Percentiles rank a stretch among this genome's conserved stretches.
phyloP scores from a whole-genome alignment of 148 eudicot species.

The Dianthus caryophyllus region DNA sequence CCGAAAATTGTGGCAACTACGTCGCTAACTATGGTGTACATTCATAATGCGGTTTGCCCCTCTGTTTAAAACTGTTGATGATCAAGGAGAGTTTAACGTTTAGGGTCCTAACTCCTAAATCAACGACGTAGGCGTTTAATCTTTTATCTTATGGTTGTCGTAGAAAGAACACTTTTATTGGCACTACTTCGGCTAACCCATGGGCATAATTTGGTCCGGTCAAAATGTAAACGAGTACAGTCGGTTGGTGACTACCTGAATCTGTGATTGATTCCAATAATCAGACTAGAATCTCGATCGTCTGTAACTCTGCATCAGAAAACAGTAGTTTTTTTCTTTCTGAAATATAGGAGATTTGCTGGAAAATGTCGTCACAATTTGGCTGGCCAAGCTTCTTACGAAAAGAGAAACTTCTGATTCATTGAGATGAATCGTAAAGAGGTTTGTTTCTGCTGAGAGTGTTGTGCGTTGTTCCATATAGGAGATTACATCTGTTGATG shows the following conservation, averaged over 20 bases:
- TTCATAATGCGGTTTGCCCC: too few species aligned
- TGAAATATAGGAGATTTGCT: not conserved
- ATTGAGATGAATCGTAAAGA: not conserved
- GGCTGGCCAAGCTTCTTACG: not conserved
- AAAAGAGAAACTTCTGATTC: not conserved
- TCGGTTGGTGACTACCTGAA: conserved; percentile 3
- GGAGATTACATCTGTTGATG: not conserved
- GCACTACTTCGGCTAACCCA: too few species aligned
- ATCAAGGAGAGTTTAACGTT: too few species aligned
- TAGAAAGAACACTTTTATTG: too few species aligned
- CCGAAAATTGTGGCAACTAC: too few species aligned
- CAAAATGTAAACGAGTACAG: too few species aligned
- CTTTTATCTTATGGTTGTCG: too few species aligned
- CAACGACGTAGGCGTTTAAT: too few species aligned
- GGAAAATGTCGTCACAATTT: not conserved
- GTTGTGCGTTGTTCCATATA: conserved; percentile 8
- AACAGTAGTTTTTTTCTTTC: not conserved
- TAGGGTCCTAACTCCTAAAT: too few species aligned
- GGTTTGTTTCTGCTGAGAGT: conserved; percentile 3
- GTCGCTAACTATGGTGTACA: too few species aligned
- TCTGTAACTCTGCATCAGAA: not conserved
- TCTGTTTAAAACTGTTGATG: too few species aligned
- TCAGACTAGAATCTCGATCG: not conserved
- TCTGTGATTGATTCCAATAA: conserved; percentile 1
- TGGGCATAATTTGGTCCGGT: too few species aligned